Percentiles rank a stretch among this genome's conserved stretches.
Evolutionary conservation across 1,139 yeast species (phyloP).

Genomic region (Suhomyces panamericanus): DNA sequence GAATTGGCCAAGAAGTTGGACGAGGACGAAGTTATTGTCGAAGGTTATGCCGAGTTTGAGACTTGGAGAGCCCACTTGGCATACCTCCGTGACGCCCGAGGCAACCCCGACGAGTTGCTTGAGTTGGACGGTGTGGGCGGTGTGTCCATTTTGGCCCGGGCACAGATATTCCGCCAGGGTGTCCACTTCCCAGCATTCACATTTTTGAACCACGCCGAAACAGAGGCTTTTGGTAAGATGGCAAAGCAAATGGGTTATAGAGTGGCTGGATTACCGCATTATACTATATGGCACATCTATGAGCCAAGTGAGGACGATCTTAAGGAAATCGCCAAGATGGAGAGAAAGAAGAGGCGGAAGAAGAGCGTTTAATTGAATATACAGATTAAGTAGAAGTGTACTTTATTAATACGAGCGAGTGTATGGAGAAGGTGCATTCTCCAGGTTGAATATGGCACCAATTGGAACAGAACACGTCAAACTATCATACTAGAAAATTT

Average conservation of each 20-base stretch:
- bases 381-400: background rate
- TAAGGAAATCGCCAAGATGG: conserved; percentile 68
- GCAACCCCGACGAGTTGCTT: conserved; percentile 63
- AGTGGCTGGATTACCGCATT: conserved; percentile 88
- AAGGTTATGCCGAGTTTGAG: conserved; percentile 87
- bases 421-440: background rate
- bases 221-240: conserved; percentile 91
- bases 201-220: conserved; percentile 86
- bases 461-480: background rate
- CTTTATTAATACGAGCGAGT: background rate
- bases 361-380: conserved; percentile 8
- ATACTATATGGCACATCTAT: conserved; percentile 84
- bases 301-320: conserved; percentile 93
- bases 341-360: conserved; percentile 61
- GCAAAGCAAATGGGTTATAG: conserved; percentile 74
- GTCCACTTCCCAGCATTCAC: conserved; percentile 89
- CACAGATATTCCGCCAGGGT: conserved; percentile 78
- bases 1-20: conserved; percentile 64
- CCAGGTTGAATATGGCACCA: background rate
- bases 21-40: conserved; percentile 87
- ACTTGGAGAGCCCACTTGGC: conserved; percentile 88
- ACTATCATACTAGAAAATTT: background rate
- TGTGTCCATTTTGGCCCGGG: conserved; percentile 80
- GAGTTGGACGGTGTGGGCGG: conserved; percentile 91
- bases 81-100: conserved; percentile 62